phyloP scores from a whole-genome alignment of 768 basidiomycete genomes.

The Hericium erinaceus region DNA sequence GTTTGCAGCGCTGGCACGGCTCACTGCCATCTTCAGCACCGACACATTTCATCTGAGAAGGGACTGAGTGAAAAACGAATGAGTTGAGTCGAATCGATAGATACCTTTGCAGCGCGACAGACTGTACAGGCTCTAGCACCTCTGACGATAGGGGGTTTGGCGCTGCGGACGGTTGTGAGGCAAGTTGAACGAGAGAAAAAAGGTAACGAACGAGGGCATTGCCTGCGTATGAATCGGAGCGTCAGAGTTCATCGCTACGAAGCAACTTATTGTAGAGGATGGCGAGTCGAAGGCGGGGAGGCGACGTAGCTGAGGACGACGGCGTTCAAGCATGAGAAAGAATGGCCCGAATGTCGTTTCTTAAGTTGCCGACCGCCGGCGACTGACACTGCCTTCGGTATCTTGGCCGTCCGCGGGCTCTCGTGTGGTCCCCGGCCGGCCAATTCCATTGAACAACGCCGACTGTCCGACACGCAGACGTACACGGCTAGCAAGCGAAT shows the following conservation, averaged over 20 bases:
- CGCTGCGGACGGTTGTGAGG: slow-evolving; percentile 15
- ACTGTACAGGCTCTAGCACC: slow-evolving; percentile 70
- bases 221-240: neutral
- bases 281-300: neutral
- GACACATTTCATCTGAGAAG: slow-evolving; percentile 77
- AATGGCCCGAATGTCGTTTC: neutral
- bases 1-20: slow-evolving; percentile 77
- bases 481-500: too few relatives aligned
- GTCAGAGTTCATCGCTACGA: neutral
- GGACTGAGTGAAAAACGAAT: slow-evolving; percentile 2
- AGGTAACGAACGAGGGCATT: neutral
- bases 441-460: too few relatives aligned
- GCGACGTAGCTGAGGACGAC: neutral
- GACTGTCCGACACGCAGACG: too few relatives aligned
- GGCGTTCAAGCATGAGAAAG: neutral
- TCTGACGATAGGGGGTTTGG: slow-evolving; percentile 36
- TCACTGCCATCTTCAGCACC: slow-evolving; percentile 79
- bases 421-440: too few relatives aligned
- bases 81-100: neutral
- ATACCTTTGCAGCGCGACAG: slow-evolving; percentile 76
- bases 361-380: neutral
- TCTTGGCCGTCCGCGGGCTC: too few relatives aligned
- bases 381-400: neutral
- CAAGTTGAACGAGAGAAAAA: neutral
- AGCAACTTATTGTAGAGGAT: neutral